Percentiles rank a stretch among this genome's conserved stretches.
Evolutionary conservation across 345 rosid species (phyloP).

Genomic region (Mallotus nudiflorus): DNA sequence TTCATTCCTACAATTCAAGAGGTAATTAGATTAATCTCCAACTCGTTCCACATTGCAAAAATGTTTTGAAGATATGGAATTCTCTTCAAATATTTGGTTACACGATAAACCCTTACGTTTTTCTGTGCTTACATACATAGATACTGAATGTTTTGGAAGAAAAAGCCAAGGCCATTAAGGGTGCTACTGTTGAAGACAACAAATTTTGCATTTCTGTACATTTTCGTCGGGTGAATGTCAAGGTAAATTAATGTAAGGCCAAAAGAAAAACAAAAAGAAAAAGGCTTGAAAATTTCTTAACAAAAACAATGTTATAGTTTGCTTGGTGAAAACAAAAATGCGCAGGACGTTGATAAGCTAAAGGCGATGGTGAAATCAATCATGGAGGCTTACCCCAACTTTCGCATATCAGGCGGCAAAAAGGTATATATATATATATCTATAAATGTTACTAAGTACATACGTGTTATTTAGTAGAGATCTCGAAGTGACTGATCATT

Average conservation of each 20-base stretch:
- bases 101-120: no score
- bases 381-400: conserved; percentile 31
- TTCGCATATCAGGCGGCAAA: conserved; percentile 45
- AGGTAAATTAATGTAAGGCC: neutral
- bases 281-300: no score
- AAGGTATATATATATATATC: no score
- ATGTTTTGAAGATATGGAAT: no score
- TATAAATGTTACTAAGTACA: no score
- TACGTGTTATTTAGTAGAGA: no score
- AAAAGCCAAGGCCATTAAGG: conserved; percentile 26
- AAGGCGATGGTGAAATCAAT: conserved; percentile 43
- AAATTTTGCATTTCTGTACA: conserved; percentile 49
- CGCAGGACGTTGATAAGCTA: conserved; percentile 32
- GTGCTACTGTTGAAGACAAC: conserved; percentile 45
- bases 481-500: no score
- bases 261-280: no score
- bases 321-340: neutral
- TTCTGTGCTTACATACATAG: no score
- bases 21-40: conserved; percentile 17
- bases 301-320: neutral
- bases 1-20: conserved; percentile 39
- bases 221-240: conserved; percentile 33
- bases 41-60: no score
- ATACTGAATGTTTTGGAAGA: conserved; percentile 24
- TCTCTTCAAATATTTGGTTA: no score